Percentiles rank a stretch among this genome's conserved stretches.
These are phyloP conservation scores for Tilletia horrida DNA, from an alignment of 1,284 basidiomycete genomes.

Conservation along the genomic window DNA sequence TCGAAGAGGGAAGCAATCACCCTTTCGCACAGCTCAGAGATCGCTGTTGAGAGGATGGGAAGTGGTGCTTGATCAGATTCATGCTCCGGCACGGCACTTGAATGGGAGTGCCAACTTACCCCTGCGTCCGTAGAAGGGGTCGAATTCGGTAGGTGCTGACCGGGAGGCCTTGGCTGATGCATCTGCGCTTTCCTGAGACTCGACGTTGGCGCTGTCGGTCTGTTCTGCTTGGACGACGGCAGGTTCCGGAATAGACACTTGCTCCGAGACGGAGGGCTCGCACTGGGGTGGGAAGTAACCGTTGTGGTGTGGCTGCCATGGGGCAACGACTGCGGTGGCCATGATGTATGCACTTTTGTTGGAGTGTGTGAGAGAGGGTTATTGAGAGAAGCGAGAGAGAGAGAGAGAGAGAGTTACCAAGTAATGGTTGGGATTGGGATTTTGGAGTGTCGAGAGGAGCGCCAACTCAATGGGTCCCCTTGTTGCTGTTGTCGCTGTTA, in stretches of 20 bases:
- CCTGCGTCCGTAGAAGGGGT: slow-evolving; percentile 48
- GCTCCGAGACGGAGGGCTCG: too few species aligned
- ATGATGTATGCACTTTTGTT: neutral
- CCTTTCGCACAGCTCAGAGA: slow-evolving; percentile 44
- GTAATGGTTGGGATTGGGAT: too few species aligned
- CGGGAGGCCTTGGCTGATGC: neutral
- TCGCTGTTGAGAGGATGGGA: slow-evolving; percentile 23
- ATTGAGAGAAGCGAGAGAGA: too few species aligned
- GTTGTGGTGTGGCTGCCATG: slow-evolving; percentile 4
- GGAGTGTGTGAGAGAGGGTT: too few species aligned
- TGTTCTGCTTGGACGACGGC: too few species aligned
- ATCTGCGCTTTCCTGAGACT: neutral
- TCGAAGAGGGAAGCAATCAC: slow-evolving; percentile 49
- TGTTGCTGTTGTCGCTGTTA: too few species aligned
- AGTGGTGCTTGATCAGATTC: neutral
- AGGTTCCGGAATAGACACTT: too few species aligned
- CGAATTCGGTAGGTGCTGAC: slow-evolving; percentile 21
- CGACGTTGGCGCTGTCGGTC: neutral
- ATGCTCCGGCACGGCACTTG: neutral
- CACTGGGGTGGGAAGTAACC: too few species aligned
- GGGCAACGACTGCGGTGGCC: slow-evolving; percentile 8
- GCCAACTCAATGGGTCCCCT: too few species aligned
- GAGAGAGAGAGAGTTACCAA: too few species aligned
- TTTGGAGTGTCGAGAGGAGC: too few species aligned
- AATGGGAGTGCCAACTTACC: slow-evolving; percentile 21